phyloP scores from a whole-genome alignment of 768 basidiomycete species.

The Psilocybe cubensis region DNA sequence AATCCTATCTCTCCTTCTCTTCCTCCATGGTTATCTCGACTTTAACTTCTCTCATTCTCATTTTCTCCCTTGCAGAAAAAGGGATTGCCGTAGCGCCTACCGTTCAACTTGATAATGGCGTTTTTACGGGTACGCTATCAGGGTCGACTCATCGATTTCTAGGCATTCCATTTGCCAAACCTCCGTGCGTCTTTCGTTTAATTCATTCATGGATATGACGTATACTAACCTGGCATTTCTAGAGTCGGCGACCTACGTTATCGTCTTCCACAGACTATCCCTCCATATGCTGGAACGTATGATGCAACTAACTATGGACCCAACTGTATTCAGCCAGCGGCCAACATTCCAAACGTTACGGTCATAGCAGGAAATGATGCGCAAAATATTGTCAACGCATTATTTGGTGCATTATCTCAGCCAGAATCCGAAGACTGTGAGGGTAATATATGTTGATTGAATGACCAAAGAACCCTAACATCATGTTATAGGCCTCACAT shows the following conservation, averaged over 20 bases:
- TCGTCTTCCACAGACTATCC: conserved; percentile 40
- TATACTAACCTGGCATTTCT: too few species aligned
- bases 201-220: neutral
- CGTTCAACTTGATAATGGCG: neutral
- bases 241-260: conserved; percentile 40
- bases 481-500: conserved; percentile 41
- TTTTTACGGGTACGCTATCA: neutral
- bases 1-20: too few species aligned
- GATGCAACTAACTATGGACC: conserved; percentile 41
- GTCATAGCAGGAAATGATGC: conserved; percentile 35
- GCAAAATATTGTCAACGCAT: conserved; percentile 31
- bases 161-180: neutral
- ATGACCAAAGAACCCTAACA: neutral
- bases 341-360: conserved; percentile 33
- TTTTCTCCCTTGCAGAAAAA: neutral
- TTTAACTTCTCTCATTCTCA: too few species aligned
- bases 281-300: conserved; percentile 36
- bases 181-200: neutral
- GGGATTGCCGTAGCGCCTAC: neutral
- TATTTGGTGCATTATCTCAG: conserved; percentile 30
- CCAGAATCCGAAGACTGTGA: conserved; percentile 46
- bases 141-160: neutral
- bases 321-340: conserved; percentile 47
- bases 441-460: conserved; percentile 10
- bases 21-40: too few species aligned